Conservation (phyloP, 352 stramenopile genomes). For the Phytopythium chamaehyphon region DNA sequence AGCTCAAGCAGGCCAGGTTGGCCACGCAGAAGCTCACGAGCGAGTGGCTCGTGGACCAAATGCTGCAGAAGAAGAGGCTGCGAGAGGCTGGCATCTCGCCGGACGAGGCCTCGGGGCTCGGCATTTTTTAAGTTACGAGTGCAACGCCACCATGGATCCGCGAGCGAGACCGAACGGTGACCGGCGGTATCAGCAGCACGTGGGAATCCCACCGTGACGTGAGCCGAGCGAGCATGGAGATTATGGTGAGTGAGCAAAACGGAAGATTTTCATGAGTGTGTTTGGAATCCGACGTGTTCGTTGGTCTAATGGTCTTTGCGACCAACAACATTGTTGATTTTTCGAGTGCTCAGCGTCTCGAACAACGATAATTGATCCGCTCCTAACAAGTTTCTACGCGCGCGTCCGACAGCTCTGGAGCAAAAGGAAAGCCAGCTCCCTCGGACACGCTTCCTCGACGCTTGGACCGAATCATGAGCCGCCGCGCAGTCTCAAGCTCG, state of each 20-base stretch:
- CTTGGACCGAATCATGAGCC: slow-evolving; percentile 33
- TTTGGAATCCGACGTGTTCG: too few species aligned
- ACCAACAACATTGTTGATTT: too few species aligned
- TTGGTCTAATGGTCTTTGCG: too few species aligned
- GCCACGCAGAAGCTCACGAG: slow-evolving; percentile 43
- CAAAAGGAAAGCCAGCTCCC: neutral
- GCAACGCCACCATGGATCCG: too few species aligned
- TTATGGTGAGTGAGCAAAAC: neutral
- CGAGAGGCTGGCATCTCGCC: slow-evolving; percentile 38
- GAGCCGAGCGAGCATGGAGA: neutral
- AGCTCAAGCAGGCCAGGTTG: slow-evolving; percentile 47
- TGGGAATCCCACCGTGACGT: too few species aligned
- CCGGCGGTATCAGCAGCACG: too few species aligned
- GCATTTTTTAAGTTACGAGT: slow-evolving; percentile 20
- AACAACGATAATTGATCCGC: too few species aligned
- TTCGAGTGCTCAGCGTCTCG: neutral
- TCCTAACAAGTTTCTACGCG: slow-evolving; percentile 5
- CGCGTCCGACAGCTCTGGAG: neutral
- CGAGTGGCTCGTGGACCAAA: slow-evolving; percentile 50
- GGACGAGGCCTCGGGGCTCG: slow-evolving; percentile 21
- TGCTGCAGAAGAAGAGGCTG: slow-evolving; percentile 48
- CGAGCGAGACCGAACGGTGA: too few species aligned
- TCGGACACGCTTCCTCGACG: slow-evolving; percentile 1
- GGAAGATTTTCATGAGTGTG: too few species aligned
- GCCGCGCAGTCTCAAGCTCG: slow-evolving; percentile 45